Evolutionary conservation across 2,329 filamentous ascomycete genomes (phyloP).

Genomic region (Aspergillus pseudoterreus): DNA sequence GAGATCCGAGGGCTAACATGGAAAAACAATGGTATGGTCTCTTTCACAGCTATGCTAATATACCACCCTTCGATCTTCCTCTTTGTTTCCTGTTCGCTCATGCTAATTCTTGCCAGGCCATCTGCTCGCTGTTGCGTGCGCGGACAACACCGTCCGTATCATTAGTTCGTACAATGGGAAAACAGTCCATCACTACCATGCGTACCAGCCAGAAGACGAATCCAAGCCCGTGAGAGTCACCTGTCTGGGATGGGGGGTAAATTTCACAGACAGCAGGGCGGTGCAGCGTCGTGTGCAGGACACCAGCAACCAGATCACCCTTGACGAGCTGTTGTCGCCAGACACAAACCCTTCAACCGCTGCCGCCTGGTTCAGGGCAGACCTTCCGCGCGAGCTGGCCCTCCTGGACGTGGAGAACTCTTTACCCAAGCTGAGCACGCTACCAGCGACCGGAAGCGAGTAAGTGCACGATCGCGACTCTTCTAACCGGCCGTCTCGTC

Average conservation of each 20-base stretch:
- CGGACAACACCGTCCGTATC: conserved; percentile 72
- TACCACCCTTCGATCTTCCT: background rate
- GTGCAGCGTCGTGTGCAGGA: conserved; percentile 41
- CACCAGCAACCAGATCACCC: conserved; percentile 29
- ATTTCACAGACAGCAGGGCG: conserved; percentile 50
- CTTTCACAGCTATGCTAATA: too few relatives aligned
- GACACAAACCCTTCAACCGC: conserved; percentile 35
- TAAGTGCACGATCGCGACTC: conserved; percentile 11
- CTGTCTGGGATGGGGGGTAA: conserved; percentile 53
- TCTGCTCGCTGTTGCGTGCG: conserved; percentile 78
- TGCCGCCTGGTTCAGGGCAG: conserved; percentile 39
- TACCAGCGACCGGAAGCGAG: conserved; percentile 64
- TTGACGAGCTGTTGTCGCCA: conserved; percentile 42
- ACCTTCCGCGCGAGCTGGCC: conserved; percentile 70
- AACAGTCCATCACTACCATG: conserved; percentile 66
- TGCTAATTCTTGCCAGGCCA: conserved; percentile 39
- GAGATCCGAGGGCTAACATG: conserved; percentile 52
- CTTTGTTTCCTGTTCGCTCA: background rate
- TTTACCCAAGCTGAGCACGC: conserved; percentile 69
- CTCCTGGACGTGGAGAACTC: conserved; percentile 73
- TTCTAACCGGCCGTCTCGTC: conserved; percentile 18
- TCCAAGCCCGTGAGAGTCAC: conserved; percentile 29
- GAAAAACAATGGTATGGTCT: conserved; percentile 62
- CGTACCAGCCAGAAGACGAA: conserved; percentile 18
- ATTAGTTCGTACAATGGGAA: conserved; percentile 79